These are phyloP conservation scores for Tetrastigma voinierianum DNA, from an alignment of 164 flowering plant genomes.

Conservation along the genomic window DNA sequence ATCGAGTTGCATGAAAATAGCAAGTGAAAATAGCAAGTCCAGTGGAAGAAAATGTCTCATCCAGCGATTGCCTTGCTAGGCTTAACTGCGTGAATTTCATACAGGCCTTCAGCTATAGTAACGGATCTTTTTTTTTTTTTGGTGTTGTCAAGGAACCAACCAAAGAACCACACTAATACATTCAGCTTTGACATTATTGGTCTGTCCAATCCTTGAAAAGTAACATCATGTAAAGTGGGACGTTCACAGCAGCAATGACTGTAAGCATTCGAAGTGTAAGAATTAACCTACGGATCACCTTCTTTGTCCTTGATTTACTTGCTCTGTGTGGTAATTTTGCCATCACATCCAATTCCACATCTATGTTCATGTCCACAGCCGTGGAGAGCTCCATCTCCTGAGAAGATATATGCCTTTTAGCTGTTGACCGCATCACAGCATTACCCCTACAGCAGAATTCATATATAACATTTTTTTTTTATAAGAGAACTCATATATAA, in stretches of 20 bases:
- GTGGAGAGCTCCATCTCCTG: constrained; percentile 35
- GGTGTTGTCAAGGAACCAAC: not conserved
- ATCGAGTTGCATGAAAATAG: too few species aligned
- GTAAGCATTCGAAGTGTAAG: constrained; percentile 37
- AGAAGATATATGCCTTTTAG: constrained; percentile 39
- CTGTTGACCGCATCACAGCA: constrained; percentile 69
- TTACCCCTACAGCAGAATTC: constrained; percentile 50
- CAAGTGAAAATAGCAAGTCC: too few species aligned
- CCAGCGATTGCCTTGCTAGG: too few species aligned
- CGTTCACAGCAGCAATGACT: constrained; percentile 67
- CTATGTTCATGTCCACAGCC: constrained; percentile 31
- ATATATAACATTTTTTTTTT: not conserved
- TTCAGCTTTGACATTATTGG: constrained; percentile 21
- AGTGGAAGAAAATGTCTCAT: too few species aligned
- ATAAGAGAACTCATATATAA: not conserved
- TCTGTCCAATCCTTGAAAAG: constrained; percentile 91
- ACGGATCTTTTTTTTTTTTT: not conserved
- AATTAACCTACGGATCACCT: constrained; percentile 43
- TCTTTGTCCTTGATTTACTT: constrained; percentile 42
- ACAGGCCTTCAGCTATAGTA: not conserved
- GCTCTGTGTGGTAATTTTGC: constrained; percentile 29
- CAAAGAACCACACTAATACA: not conserved
- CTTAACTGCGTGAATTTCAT: too few species aligned
- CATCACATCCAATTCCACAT: constrained; percentile 25
- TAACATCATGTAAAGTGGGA: constrained; percentile 86